Evolutionary conservation across 352 stramenopile species (phyloP).

Genomic region (Globisporangium ultimum): DNA sequence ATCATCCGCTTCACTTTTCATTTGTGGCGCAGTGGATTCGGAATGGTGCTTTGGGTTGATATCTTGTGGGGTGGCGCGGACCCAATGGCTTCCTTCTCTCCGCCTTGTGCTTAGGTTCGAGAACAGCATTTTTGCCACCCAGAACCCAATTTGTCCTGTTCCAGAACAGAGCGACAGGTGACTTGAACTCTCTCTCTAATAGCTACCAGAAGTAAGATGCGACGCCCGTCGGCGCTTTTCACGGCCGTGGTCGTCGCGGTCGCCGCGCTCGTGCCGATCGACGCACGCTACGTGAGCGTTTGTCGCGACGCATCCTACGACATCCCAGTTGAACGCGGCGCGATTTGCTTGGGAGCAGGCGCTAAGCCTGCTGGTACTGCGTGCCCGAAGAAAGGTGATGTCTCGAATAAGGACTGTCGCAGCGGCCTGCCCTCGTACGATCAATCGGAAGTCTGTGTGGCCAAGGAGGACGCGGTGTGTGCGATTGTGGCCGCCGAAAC

Average conservation of each 20-base stretch:
- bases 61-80: no score
- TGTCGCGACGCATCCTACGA: conserved; percentile 58
- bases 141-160: no score
- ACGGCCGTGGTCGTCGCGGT: conserved; percentile 5
- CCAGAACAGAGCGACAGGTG: no score
- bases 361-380: conserved; percentile 26
- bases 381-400: conserved; percentile 45
- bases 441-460: conserved; percentile 23
- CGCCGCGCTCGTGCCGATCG: conserved; percentile 10
- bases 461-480: conserved; percentile 40
- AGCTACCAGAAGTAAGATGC: no score
- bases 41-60: no score
- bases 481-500: conserved; percentile 19
- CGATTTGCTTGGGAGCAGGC: conserved; percentile 47
- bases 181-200: no score
- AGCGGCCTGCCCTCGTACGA: conserved; percentile 36
- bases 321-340: conserved; percentile 31
- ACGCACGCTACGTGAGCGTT: conserved; percentile 36
- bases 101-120: no score
- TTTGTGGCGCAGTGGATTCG: no score
- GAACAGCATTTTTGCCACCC: no score
- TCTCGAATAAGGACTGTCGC: conserved; percentile 36
- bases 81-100: no score
- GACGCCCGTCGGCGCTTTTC: not conserved
- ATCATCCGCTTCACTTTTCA: no score